Evolutionary conservation across 768 basidiomycete species (phyloP), one percentile per base, ranked within the genome.

Genomic region (Lactarius tabidus): DNA sequence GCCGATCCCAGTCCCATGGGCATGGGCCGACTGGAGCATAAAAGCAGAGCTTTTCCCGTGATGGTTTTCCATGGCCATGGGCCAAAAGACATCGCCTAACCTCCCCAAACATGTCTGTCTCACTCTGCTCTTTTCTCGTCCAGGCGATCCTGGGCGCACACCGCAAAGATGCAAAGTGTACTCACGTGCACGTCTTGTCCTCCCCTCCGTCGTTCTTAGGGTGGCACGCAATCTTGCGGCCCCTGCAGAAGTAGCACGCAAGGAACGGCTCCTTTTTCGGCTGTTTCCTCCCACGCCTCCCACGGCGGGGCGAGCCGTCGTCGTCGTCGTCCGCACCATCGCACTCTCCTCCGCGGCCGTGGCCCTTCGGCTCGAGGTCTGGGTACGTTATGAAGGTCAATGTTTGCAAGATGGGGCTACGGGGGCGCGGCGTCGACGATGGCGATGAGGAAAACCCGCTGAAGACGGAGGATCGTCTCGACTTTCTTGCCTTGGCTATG

Each of bases 201-300:
- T 63, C 70, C 28, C 67, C 68, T 18, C 67, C 72, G 31, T 73
- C 72, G 23, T 70, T 66, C 60, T 73, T 75, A 20, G 73, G 75
- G 35, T 74, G 73, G 66, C 77, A 78, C 23, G 77, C 77, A 54
- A 77, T 78, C 74, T 78, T 78, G 64, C 77, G 75, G 43, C 75
- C 75, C 26, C 77, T 65, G 62, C 77, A 78, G 71, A 78, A 78
- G 64, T 71, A 75, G 66, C 77, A 78, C 12, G 77, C 77, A n/a
- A 78, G 73, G 36, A 75, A 76, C 23, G 74, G 70, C 31, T 77
- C 76, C 70, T 77, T 75, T 71, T 75, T 75, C n/a, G 74, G 72
- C 43, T 63, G 52, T 45, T 69, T 69, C n/a, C 58, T 66, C 57
- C 65, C 65, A 66, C 70, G 69, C 71, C 75, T 53, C 69, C 75